Base-by-base conservation (phyloP, 1,139 yeast genomes). In the Geotrichum klebahnii region DNA sequence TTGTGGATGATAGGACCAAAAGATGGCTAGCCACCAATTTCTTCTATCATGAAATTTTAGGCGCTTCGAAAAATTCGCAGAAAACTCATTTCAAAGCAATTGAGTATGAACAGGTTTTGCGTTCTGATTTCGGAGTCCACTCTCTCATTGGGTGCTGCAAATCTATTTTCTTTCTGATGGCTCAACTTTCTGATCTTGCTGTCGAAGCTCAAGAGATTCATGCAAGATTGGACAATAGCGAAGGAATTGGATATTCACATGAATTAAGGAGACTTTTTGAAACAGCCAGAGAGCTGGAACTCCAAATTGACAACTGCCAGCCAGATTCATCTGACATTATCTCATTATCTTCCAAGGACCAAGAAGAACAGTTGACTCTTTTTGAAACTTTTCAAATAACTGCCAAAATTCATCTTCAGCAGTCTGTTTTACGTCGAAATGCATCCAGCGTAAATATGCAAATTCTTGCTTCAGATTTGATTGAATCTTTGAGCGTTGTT, bases 1-100 rank as follows among this genome's bases (percentile, higher is more conserved):
- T 79, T 56, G 75, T 75, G 52, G 71, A 71, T 44, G 79, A 78
- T 62, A 79, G 78, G 56, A 80, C 78, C 53, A 79, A 79, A 55
- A 80, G 82, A 55, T 86, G 92, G 85, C 71, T 86, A 50, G 79
- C 84, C 23, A 79, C 88, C n/a, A 84, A 82, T 64, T 86, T 83
- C 67, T 88, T 89, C 0, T 86, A 85, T 62, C 95, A 86, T 64
- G 95, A 85, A 61, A 75, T 86, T 36, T 70, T 84, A 56, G 81
- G 92, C 1, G 76, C 82, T 48, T 78, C 84, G 12, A 73, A 66
- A 5, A 55, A 59, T 23, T 57, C 61, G 5, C 55, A 66, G n/a
- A 74, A 32, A 40, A 59, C 68, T 0, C 63, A 67, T 26, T 65
- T 68, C 52, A 55, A 64, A 12, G 53, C 67, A 2, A 52, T 55